Percentiles rank a stretch among this genome's conserved stretches.
Evolutionary conservation across 352 stramenopile genomes (phyloP).

Genomic region (Globisporangium paddicum): DNA sequence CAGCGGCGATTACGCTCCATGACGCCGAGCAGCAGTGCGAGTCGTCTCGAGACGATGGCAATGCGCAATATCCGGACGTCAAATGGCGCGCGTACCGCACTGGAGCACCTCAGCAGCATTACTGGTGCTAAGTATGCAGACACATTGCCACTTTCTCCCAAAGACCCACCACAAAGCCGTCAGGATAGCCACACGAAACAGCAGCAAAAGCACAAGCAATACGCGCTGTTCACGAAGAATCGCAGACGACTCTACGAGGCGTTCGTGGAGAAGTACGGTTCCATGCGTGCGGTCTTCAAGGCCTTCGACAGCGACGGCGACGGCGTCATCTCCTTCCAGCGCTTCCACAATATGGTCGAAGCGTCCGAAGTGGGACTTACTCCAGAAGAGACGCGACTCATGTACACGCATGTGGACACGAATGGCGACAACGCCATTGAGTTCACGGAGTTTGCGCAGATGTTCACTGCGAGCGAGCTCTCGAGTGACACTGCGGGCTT

Average conservation of each 20-base stretch:
- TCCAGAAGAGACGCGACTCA: constrained; percentile 28
- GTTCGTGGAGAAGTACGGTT: constrained; percentile 73
- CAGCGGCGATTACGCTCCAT: constrained; percentile 9
- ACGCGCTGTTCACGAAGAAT: constrained; percentile 28
- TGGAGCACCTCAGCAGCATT: not conserved
- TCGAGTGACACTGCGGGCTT: not conserved
- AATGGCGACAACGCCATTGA: constrained; percentile 74
- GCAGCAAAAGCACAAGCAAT: constrained; percentile 18
- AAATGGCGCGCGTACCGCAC: not conserved
- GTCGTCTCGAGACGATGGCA: not conserved
- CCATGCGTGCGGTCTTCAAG: constrained; percentile 68
- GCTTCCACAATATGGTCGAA: constrained; percentile 71
- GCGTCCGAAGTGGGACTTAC: constrained; percentile 52
- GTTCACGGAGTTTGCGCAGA: constrained; percentile 68
- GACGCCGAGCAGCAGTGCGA: constrained; percentile 15
- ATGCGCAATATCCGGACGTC: constrained; percentile 2
- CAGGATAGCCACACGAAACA: not conserved
- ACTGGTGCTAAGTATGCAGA: not conserved
- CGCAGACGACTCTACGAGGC: constrained; percentile 53
- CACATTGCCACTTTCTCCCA: not conserved
- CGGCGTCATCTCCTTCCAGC: constrained; percentile 69
- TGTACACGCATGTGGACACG: constrained; percentile 55
- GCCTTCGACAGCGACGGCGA: constrained; percentile 65
- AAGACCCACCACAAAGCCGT: not conserved
- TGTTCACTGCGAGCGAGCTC: constrained; percentile 44